Conservation (phyloP, 2,329 filamentous ascomycete genomes). For the Penicillium nordicum region DNA sequence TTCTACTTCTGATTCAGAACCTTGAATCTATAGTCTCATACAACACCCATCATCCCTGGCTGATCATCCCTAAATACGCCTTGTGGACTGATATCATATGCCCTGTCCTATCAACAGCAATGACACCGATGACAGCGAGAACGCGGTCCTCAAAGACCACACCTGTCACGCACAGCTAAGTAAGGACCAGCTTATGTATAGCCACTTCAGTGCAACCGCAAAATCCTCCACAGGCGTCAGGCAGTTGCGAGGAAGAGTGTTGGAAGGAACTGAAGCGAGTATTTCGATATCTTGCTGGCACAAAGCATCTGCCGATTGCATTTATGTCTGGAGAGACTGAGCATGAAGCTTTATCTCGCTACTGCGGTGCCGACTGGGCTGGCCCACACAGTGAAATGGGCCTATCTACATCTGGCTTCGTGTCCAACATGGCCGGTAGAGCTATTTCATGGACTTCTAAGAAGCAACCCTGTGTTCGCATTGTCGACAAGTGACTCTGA, state of each 20-base stretch:
- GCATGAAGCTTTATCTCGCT: too few species aligned
- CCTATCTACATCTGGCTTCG: too few species aligned
- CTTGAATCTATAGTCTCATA: not conserved
- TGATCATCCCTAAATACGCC: not conserved
- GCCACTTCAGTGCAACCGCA: not conserved
- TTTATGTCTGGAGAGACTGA: too few species aligned
- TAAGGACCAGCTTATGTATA: not conserved
- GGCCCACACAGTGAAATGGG: too few species aligned
- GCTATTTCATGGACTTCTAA: too few species aligned
- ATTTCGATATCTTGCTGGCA: too few species aligned
- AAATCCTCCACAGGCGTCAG: not conserved
- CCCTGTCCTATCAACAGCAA: not conserved
- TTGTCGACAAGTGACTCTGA: too few species aligned
- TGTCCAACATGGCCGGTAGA: too few species aligned
- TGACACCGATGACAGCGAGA: not conserved
- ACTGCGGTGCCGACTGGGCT: too few species aligned
- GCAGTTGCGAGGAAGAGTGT: conserved; percentile 49
- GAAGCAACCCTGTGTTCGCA: too few species aligned
- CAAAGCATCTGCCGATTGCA: too few species aligned
- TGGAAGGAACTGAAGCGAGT: too few species aligned
- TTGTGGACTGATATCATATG: not conserved
- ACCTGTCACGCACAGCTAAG: not conserved
- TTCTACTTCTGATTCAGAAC: not conserved
- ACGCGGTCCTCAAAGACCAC: not conserved
- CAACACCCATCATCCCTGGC: not conserved